Percentiles rank a stretch among this genome's conserved stretches.
Evolutionary conservation across 495 filamentous ascomycete genomes (phyloP).

Genomic region (Tuber melanosporum): DNA sequence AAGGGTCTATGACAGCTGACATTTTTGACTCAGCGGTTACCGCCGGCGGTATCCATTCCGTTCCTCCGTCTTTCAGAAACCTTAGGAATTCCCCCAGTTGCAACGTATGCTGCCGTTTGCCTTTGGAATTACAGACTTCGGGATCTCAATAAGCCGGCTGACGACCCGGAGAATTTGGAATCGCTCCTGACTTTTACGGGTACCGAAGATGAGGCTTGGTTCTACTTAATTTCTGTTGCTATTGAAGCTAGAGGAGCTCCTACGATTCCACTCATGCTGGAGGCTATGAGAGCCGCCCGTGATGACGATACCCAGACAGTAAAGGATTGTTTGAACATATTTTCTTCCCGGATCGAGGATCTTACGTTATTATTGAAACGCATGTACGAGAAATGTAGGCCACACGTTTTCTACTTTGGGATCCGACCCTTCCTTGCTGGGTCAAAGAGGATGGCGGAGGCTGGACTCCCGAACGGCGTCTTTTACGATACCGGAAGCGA

Average conservation of each 20-base stretch:
- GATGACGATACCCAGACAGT: constrained; percentile 62
- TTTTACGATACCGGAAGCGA: constrained; percentile 73
- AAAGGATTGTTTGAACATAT: constrained; percentile 62
- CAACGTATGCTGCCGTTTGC: constrained; percentile 84
- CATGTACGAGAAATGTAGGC: constrained; percentile 91
- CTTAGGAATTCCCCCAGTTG: constrained; percentile 85
- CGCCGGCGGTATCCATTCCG: constrained; percentile 75
- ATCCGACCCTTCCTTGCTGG: constrained; percentile 93
- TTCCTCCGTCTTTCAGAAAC: constrained; percentile 69
- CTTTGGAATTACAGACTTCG: constrained; percentile 96
- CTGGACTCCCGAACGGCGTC: constrained; percentile 79
- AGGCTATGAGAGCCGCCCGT: constrained; percentile 76
- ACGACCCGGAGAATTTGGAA: constrained; percentile 74
- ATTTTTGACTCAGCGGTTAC: constrained; percentile 59
- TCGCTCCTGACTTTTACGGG: constrained; percentile 90
- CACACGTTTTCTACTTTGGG: constrained; percentile 84
- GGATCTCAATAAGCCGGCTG: constrained; percentile 70
- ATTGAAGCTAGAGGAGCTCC: constrained; percentile 90
- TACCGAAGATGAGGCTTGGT: constrained; percentile 94
- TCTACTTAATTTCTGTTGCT: constrained; percentile 88
- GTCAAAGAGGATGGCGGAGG: constrained; percentile 92
- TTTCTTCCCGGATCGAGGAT: constrained; percentile 84
- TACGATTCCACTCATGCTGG: constrained; percentile 79
- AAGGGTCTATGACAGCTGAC: constrained; percentile 17
- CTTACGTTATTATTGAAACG: constrained; percentile 64